Evolutionary conservation across 2,329 filamentous ascomycete genomes (phyloP).

Genomic region (Fusarium staphyleae): DNA sequence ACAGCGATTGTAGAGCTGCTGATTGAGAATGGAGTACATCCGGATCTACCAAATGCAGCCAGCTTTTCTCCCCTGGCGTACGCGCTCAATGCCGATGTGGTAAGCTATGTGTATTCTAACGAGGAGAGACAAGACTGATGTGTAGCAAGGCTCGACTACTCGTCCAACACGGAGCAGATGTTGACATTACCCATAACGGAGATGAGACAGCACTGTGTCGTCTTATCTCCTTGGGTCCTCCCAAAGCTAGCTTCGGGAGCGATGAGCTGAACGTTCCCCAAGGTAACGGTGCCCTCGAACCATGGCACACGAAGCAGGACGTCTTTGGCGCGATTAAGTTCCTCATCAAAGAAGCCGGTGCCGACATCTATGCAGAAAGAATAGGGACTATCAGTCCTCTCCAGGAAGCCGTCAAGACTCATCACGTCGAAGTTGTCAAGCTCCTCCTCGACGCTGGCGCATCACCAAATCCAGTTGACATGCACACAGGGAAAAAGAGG

Average conservation of each 20-base stretch:
- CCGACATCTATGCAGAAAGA: slow-evolving; percentile 14
- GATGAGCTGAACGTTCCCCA: slow-evolving; percentile 10
- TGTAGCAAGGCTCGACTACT: slow-evolving; percentile 14
- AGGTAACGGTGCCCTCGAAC: slow-evolving; percentile 14
- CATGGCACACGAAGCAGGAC: slow-evolving; percentile 12
- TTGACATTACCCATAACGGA: slow-evolving; percentile 7
- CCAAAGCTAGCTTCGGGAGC: slow-evolving; percentile 1
- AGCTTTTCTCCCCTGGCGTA: slow-evolving; percentile 18
- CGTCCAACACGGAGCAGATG: slow-evolving; percentile 11
- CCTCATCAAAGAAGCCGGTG: slow-evolving; percentile 17
- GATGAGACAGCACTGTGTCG: slow-evolving; percentile 23
- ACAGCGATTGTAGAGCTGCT: slow-evolving; percentile 20
- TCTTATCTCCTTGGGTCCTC: slow-evolving; percentile 15
- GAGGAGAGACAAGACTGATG: slow-evolving; percentile 6
- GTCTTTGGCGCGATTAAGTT: slow-evolving; percentile 19
- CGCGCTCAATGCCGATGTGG: slow-evolving; percentile 24
- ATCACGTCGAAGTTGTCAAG: slow-evolving; percentile 14
- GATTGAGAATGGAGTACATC: slow-evolving; percentile 6
- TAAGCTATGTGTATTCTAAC: slow-evolving; percentile 1
- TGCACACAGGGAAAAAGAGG: slow-evolving; percentile 5
- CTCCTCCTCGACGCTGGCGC: slow-evolving; percentile 27
- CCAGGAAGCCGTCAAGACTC: slow-evolving; percentile 8
- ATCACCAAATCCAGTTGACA: slow-evolving; percentile 24
- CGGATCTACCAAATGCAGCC: slow-evolving; percentile 10
- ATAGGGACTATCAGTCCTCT: slow-evolving; percentile 12